phyloP scores from a whole-genome alignment of 2,329 filamentous ascomycete species.

The Paraphoma chrysanthemicola region DNA sequence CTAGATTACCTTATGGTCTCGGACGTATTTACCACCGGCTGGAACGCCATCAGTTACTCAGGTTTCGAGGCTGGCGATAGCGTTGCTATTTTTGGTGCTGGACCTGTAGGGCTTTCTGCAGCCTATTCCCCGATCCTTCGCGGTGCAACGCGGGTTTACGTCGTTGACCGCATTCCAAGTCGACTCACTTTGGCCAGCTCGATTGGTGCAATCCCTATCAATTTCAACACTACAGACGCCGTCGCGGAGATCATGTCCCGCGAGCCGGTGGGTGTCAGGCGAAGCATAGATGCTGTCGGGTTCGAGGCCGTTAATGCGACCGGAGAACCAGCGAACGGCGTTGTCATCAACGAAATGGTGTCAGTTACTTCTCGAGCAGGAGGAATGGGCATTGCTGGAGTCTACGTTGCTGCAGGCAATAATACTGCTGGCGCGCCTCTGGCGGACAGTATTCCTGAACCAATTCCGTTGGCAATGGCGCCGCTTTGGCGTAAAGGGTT shows the following conservation, averaged over 20 bases:
- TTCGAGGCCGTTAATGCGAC: no score
- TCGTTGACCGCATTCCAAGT: conserved; percentile 30
- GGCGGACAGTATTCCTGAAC: no score
- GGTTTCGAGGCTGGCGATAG: conserved; percentile 32
- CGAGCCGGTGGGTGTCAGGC: conserved; percentile 20
- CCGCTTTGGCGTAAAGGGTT: no score
- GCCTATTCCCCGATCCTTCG: conserved; percentile 44
- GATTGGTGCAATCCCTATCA: conserved; percentile 46
- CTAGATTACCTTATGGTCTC: conserved; percentile 31
- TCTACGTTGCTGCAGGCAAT: no score
- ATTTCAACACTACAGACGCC: conserved; percentile 35
- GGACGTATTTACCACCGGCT: conserved; percentile 39
- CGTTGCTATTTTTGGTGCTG: conserved; percentile 46
- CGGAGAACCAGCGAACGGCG: no score
- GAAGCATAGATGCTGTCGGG: no score
- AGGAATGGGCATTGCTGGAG: no score
- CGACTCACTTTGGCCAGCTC: conserved; percentile 30
- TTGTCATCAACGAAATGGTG: no score
- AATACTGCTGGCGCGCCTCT: no score
- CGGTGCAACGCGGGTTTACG: conserved; percentile 41
- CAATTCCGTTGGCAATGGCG: no score
- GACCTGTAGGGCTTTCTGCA: conserved; percentile 39
- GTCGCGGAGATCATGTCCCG: conserved; percentile 38
- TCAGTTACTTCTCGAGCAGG: no score
- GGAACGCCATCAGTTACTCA: conserved; percentile 24